Evolutionary conservation across 257 asterid genomes (phyloP), one percentile per base, ranked within the genome.

Genomic region (Solanum pinnatisectum): DNA sequence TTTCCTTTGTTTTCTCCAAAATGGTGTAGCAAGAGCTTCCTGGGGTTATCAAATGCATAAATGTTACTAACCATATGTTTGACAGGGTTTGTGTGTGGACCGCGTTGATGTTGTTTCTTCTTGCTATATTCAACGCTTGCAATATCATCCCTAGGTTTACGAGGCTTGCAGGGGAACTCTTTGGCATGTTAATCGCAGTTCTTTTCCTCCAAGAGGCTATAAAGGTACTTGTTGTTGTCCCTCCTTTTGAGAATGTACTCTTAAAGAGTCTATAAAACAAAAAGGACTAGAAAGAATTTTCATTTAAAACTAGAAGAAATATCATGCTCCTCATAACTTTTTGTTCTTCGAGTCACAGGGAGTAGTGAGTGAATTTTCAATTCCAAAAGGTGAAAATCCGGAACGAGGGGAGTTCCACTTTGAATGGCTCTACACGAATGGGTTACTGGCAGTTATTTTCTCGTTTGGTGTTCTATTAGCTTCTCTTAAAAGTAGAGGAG

Each of bases 41-140:
- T 83, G 35, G 63, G 23, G 25, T 86, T 72, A 67, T 44, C 35
- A 86, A 18, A 60, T 86, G 84, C 84, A n/a, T 35, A 40, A 85
- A 39, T 86, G 16, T 86, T 12, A 71, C 44, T n/a, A 52, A 37
- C 35, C 2, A 44, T 68, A 63, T 86, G n/a, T 87, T 37, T 77
- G 42, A 7, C 92, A 96, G 99, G 99, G 97, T 96, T 74, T 96
- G 99, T 84, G 91, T 96, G 52, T 96, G 99, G 98, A 95, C 97
- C n/a, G 94, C 99, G 56, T 83, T 95, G 86, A 65, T 96, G 88
- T 84, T 96, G 90, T 93, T 93, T 89, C 90, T 96, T 86, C 98
- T 96, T 78, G 99, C 99, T 84, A 90, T 92, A 89, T 95, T 94
- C 92, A 96, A 96, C 85, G 97, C 96, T 74, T 92, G 97, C 83